Conservation (phyloP, 2,329 filamentous ascomycete species). For the Colletotrichum kahawae region DNA sequence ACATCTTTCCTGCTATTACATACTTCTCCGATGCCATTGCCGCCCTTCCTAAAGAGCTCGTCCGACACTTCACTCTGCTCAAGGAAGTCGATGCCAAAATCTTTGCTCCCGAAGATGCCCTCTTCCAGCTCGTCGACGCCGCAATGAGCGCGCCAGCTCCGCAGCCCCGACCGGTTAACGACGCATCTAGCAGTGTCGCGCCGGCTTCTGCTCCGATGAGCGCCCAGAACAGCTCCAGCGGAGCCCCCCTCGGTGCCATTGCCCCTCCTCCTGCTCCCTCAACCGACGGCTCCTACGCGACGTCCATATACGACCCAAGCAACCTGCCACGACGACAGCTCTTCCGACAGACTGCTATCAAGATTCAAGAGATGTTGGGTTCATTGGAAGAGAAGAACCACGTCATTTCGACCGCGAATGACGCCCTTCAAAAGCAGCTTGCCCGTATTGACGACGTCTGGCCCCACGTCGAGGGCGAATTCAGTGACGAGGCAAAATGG, state of each 20-base stretch:
- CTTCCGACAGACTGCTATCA: slow-evolving; percentile 78
- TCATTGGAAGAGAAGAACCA: slow-evolving; percentile 98
- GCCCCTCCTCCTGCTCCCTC: slow-evolving; percentile 39
- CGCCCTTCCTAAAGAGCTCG: slow-evolving; percentile 91
- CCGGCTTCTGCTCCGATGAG: slow-evolving; percentile 53
- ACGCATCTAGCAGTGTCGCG: slow-evolving; percentile 46
- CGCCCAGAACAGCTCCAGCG: slow-evolving; percentile 53
- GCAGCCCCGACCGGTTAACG: slow-evolving; percentile 48
- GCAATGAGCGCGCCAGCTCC: slow-evolving; percentile 59
- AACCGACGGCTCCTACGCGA: slow-evolving; percentile 47
- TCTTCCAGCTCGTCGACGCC: slow-evolving; percentile 76
- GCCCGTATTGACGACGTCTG: slow-evolving; percentile 85
- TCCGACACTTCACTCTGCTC: slow-evolving; percentile 91
- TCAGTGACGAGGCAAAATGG: slow-evolving; percentile 92
- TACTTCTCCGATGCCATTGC: slow-evolving; percentile 91
- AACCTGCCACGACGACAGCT: slow-evolving; percentile 73
- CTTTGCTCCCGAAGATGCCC: slow-evolving; percentile 82
- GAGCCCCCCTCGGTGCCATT: slow-evolving; percentile 39
- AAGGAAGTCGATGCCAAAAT: slow-evolving; percentile 99
- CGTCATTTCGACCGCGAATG: slow-evolving; percentile 90
- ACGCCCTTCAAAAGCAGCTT: slow-evolving; percentile 85
- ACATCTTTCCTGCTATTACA: slow-evolving; percentile 70
- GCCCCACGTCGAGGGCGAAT: slow-evolving; percentile 84
- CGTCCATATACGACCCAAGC: slow-evolving; percentile 55
- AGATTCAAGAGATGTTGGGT: slow-evolving; percentile 83